phyloP scores from a whole-genome alignment of 1,284 basidiomycete species.

The Cryptococcus sp. region DNA sequence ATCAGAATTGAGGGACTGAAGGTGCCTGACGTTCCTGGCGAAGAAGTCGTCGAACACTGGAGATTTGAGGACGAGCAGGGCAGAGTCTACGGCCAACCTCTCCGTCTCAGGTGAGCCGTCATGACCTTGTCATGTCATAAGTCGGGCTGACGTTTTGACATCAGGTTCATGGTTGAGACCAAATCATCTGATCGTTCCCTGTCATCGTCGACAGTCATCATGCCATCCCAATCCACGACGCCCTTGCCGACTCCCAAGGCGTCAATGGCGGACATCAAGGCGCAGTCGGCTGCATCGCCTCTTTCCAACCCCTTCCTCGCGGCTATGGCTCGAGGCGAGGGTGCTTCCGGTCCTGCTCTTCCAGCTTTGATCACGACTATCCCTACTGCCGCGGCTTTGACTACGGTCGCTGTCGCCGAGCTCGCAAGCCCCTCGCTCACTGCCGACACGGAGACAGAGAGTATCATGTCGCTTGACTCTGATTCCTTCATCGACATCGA shows the following conservation, averaged over 20 bases:
- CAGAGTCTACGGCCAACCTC: constrained; percentile 43
- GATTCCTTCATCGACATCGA: constrained; percentile 15
- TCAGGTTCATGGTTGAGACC: constrained; percentile 16
- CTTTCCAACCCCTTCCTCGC: no score
- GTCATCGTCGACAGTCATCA: constrained; percentile 17
- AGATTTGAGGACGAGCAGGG: constrained; percentile 46
- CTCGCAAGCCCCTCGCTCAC: neutral
- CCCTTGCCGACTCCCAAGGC: neutral
- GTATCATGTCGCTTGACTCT: constrained; percentile 11
- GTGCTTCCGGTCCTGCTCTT: no score
- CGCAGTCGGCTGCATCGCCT: neutral
- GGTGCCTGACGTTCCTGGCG: constrained; percentile 40
- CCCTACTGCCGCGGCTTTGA: neutral
- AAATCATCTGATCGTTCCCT: constrained; percentile 10
- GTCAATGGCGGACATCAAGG: neutral
- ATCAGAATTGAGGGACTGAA: constrained; percentile 37
- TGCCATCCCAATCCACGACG: constrained; percentile 12
- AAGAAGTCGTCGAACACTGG: constrained; percentile 45
- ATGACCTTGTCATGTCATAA: neutral
- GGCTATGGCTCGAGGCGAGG: no score
- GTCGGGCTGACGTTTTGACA: neutral
- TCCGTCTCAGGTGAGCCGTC: constrained; percentile 38
- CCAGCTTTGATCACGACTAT: neutral
- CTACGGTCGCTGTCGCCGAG: neutral
- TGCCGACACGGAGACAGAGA: constrained; percentile 8